Evolutionary conservation across 148 eudicot species (phyloP).

Genomic region (Selenicereus undatus): DNA sequence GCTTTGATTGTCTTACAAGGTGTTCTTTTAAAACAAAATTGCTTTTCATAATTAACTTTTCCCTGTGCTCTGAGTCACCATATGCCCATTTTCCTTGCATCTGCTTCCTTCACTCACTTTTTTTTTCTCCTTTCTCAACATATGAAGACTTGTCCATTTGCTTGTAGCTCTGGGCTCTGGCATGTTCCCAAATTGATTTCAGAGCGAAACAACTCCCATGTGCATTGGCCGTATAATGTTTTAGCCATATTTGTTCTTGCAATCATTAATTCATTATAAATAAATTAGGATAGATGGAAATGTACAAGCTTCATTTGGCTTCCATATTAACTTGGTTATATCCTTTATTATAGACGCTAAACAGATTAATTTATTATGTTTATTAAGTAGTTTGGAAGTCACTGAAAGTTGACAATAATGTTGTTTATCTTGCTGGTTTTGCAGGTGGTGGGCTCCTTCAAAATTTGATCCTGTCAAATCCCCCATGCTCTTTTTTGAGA

Average conservation of each 20-base stretch:
- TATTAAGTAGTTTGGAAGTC: background rate
- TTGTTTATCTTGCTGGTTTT: constrained; percentile 8
- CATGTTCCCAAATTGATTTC: background rate
- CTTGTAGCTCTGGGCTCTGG: background rate
- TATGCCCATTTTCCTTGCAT: background rate
- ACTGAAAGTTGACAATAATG: background rate
- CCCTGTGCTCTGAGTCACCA: too few species aligned
- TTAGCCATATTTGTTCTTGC: background rate
- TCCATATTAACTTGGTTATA: background rate
- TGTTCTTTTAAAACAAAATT: background rate
- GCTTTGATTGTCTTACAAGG: background rate
- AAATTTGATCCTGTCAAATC: constrained; percentile 91
- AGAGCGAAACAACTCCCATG: background rate
- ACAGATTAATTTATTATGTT: background rate
- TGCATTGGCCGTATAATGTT: background rate
- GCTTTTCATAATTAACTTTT: background rate
- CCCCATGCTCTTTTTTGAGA: constrained; percentile 88
- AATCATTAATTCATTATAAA: background rate
- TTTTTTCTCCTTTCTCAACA: background rate
- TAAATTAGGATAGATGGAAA: background rate
- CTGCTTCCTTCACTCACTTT: background rate
- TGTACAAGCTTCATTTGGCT: background rate
- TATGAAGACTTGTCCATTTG: background rate
- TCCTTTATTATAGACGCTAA: background rate
- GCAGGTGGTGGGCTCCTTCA: constrained; percentile 98